Conservation (phyloP, 2,329 filamentous ascomycete genomes). For the Cytospora mali region DNA sequence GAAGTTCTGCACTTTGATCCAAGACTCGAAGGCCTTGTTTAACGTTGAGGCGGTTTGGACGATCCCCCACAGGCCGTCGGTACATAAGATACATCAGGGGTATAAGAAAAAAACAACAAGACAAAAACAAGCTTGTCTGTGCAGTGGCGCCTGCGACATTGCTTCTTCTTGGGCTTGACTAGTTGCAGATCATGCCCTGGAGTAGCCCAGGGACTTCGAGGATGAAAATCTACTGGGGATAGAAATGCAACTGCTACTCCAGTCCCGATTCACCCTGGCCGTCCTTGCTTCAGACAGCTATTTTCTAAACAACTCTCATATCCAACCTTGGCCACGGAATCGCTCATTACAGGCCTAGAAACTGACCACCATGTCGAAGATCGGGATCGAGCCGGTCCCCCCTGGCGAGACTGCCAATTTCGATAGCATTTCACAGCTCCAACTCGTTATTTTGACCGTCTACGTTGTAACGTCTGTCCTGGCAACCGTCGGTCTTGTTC, state of each 20-base stretch:
- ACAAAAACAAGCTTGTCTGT: neutral
- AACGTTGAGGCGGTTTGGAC: neutral
- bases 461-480: conserved; percentile 22
- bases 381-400: conserved; percentile 23
- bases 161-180: neutral
- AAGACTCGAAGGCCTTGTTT: neutral
- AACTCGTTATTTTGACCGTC: conserved; percentile 20
- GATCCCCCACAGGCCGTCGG: neutral
- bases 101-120: neutral
- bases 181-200: neutral
- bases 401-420: conserved; percentile 18
- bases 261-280: conserved; percentile 17
- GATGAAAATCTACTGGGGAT: neutral
- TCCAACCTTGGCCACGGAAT: conserved; percentile 7
- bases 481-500: conserved; percentile 16
- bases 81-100: too few species aligned
- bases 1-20: neutral
- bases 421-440: conserved; percentile 22
- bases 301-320: neutral
- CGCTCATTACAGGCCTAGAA: neutral
- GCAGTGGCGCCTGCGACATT: neutral
- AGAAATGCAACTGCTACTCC: neutral
- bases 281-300: conserved; percentile 3
- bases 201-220: neutral
- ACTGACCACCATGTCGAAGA: conserved; percentile 17